phyloP scores from a whole-genome alignment of 2,329 filamentous ascomycete genomes.

The Colletotrichum graminicola region DNA sequence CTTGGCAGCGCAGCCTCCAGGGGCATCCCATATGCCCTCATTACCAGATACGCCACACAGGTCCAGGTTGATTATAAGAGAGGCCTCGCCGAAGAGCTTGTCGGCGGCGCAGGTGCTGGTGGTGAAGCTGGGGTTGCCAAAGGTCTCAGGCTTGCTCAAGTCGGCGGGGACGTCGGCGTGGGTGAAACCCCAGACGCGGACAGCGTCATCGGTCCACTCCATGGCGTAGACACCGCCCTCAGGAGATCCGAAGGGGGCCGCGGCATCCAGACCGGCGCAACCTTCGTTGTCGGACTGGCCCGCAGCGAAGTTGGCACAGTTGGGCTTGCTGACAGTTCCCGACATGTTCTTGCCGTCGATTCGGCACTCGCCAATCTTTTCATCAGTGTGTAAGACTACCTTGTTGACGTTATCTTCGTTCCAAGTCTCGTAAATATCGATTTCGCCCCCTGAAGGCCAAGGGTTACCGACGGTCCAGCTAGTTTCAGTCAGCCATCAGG shows the following conservation, averaged over 20 bases:
- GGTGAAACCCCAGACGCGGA: slow-evolving; percentile 76
- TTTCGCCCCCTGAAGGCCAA: slow-evolving; percentile 72
- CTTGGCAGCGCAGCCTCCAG: slow-evolving; percentile 44
- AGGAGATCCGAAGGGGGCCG: slow-evolving; percentile 53
- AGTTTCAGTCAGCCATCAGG: not conserved
- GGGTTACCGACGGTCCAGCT: slow-evolving; percentile 63
- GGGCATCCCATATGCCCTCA: slow-evolving; percentile 45
- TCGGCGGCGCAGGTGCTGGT: slow-evolving; percentile 47
- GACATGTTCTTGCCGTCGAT: slow-evolving; percentile 50
- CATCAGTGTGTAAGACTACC: slow-evolving; percentile 69
- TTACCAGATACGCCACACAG: slow-evolving; percentile 78
- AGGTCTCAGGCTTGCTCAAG: slow-evolving; percentile 45
- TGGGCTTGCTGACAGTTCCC: slow-evolving; percentile 49
- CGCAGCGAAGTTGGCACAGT: slow-evolving; percentile 56
- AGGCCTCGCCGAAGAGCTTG: slow-evolving; percentile 47
- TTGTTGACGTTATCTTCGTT: slow-evolving; percentile 67
- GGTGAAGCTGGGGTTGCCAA: slow-evolving; percentile 47
- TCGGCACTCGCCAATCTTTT: slow-evolving; percentile 51
- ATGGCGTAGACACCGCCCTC: slow-evolving; percentile 63
- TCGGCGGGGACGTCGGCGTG: slow-evolving; percentile 68
- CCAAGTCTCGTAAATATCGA: slow-evolving; percentile 77
- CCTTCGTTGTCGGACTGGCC: slow-evolving; percentile 55
- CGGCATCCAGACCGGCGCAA: slow-evolving; percentile 55
- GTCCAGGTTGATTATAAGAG: slow-evolving; percentile 52
- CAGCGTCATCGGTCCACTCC: slow-evolving; percentile 70